phyloP scores from a whole-genome alignment of 2,329 filamentous ascomycete species.

The Paracoccidioides lutzii region DNA sequence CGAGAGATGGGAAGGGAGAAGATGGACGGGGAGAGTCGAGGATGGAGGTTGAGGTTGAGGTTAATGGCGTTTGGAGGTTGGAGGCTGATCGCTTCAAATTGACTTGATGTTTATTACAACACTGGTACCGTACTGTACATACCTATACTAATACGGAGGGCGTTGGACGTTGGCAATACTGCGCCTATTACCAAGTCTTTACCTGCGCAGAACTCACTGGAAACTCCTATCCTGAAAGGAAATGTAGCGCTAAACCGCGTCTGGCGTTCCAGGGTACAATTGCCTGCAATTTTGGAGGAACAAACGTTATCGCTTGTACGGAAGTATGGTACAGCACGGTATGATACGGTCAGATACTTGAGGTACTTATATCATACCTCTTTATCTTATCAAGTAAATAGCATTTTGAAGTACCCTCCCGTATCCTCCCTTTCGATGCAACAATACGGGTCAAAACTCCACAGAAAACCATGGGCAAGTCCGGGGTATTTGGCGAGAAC shows the following conservation, averaged over 20 bases:
- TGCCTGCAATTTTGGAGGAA: neutral
- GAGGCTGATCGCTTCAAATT: slow-evolving; percentile 1
- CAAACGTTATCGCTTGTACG: neutral
- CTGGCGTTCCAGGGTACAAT: neutral
- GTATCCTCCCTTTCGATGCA: neutral
- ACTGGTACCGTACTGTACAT: neutral
- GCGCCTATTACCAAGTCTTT: no score
- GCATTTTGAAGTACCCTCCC: neutral
- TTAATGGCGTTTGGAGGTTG: neutral
- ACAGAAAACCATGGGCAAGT: neutral
- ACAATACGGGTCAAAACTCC: neutral
- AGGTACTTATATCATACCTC: neutral
- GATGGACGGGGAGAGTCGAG: neutral
- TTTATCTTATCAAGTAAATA: neutral
- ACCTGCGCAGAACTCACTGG: no score
- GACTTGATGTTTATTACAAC: neutral
- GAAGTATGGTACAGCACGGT: neutral
- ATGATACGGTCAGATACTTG: neutral
- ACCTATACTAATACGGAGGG: no score
- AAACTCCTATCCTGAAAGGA: neutral
- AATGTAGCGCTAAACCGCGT: neutral
- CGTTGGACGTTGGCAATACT: no score
- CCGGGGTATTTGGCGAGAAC: neutral
- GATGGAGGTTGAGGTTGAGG: neutral
- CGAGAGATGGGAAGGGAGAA: neutral